Conservation (phyloP, 176 grass and related monocot genomes). For the Elymus sibiricus region DNA sequence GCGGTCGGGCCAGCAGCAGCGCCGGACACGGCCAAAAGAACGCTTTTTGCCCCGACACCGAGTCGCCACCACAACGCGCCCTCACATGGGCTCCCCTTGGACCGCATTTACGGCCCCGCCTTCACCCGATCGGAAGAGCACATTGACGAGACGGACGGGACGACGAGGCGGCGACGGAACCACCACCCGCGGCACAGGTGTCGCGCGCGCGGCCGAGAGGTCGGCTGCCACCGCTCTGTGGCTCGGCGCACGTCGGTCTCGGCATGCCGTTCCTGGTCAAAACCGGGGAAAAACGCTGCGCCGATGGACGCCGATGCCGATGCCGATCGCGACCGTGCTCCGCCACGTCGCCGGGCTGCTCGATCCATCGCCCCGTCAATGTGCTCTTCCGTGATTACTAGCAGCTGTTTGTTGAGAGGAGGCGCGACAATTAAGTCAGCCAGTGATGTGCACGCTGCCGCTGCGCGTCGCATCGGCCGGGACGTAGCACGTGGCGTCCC, state of each 20-base stretch:
- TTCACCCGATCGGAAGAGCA: too few relatives aligned
- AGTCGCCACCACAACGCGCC: not conserved
- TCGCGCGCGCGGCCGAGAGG: not conserved
- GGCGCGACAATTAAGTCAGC: not conserved
- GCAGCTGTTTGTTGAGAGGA: not conserved
- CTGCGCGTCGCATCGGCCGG: not conserved
- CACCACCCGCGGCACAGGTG: not conserved
- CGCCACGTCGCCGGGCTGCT: not conserved
- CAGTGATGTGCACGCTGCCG: not conserved
- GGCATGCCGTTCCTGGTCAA: not conserved
- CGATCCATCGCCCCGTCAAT: not conserved
- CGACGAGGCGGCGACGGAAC: not conserved
- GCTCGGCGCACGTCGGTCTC: not conserved
- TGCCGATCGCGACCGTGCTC: not conserved
- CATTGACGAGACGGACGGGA: not conserved
- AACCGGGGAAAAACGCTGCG: not conserved
- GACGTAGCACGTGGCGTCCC: not conserved
- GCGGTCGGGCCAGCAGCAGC: not conserved
- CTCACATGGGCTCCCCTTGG: not conserved
- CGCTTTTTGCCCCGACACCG: not conserved
- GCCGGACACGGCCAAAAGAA: conserved; percentile 14
- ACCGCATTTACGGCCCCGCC: not conserved
- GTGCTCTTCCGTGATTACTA: not conserved
- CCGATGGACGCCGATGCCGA: not conserved
- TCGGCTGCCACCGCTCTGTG: not conserved